Evolutionary conservation across 2,329 filamentous ascomycete species (phyloP).

Genomic region (Simplicillium aogashimaense): DNA sequence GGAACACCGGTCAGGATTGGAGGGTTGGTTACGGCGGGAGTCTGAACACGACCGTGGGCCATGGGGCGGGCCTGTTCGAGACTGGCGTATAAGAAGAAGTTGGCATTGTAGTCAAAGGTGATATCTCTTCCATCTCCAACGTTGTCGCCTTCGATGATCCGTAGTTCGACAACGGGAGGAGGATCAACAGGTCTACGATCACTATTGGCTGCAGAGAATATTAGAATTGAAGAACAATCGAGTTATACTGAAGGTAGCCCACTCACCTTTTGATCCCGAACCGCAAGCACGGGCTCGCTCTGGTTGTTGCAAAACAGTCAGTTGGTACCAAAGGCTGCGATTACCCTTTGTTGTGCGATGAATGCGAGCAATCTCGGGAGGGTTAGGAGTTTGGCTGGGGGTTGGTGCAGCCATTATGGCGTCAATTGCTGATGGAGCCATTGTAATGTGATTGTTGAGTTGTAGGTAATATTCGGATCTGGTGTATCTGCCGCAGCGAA

Average conservation of each 20-base stretch:
- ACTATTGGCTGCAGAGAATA: conserved; percentile 23
- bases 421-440: not conserved
- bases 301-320: conserved; percentile 87
- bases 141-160: conserved; percentile 65
- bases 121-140: conserved; percentile 55
- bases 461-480: too few relatives aligned
- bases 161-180: conserved; percentile 86
- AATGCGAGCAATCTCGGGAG: conserved; percentile 15
- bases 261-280: conserved; percentile 85
- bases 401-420: not conserved
- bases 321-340: conserved; percentile 66
- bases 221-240: conserved; percentile 10
- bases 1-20: conserved; percentile 90
- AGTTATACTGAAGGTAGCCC: conserved; percentile 3
- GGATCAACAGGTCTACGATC: conserved; percentile 90
- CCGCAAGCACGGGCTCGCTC: conserved; percentile 91
- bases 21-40: conserved; percentile 56
- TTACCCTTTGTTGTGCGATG: conserved; percentile 56
- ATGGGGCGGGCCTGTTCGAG: conserved; percentile 78
- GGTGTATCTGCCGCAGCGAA: too few relatives aligned
- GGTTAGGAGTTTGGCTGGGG: too few relatives aligned
- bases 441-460: too few relatives aligned
- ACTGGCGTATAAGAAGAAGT: conserved; percentile 94
- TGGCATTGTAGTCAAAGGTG: conserved; percentile 88
- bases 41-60: conserved; percentile 66